Conservation (phyloP, 2,329 filamentous ascomycete species). For the Neocucurbitaria cava region DNA sequence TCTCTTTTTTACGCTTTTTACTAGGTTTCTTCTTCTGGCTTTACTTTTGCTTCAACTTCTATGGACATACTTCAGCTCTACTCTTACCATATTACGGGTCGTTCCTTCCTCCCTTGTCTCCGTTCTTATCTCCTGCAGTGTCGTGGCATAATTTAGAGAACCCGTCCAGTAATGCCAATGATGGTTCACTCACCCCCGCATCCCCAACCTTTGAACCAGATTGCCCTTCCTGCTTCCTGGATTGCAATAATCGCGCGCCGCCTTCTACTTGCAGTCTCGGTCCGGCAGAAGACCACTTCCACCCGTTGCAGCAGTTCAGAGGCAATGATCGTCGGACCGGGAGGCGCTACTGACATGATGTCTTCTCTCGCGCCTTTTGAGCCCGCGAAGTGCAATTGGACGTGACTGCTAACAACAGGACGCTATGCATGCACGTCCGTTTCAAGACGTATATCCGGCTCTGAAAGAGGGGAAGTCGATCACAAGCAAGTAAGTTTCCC, state of each 20-base stretch:
- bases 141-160: not conserved
- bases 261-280: not conserved
- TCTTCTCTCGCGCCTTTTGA: not conserved
- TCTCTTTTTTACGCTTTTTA: not conserved
- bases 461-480: constrained; percentile 13
- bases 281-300: not conserved
- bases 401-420: not conserved
- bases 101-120: not conserved
- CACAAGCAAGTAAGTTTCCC: constrained; percentile 5
- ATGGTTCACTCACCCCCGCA: not conserved
- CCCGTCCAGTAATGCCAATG: not conserved
- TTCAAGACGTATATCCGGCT: constrained; percentile 6
- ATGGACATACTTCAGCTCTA: constrained; percentile 41
- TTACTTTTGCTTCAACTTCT: constrained; percentile 33
- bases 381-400: constrained; percentile 10
- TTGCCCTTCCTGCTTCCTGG: not conserved
- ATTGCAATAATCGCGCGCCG: not conserved
- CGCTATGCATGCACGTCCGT: constrained; percentile 15
- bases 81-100: not conserved
- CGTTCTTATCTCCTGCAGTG: not conserved
- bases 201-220: not conserved
- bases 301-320: not conserved
- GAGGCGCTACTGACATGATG: not conserved
- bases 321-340: constrained; percentile 6
- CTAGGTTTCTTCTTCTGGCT: constrained; percentile 13